phyloP scores from a whole-genome alignment of 2,329 filamentous ascomycete species.

The Emmonsiellopsis sp. region DNA sequence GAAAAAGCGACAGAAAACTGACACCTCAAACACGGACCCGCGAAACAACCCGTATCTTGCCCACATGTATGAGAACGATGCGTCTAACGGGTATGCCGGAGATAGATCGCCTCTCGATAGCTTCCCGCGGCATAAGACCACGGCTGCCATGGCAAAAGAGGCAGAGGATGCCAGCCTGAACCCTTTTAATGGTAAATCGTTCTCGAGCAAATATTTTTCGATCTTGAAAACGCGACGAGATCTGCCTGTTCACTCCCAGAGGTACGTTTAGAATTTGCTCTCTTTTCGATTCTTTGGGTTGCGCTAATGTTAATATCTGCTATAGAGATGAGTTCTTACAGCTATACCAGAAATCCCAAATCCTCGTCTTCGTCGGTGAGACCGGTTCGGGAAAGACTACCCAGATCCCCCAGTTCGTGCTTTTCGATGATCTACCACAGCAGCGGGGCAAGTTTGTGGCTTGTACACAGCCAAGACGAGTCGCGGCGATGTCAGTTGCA shows the following conservation, averaged over 20 bases:
- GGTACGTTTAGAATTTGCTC: slow-evolving; percentile 40
- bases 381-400: slow-evolving; percentile 99
- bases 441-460: slow-evolving; percentile 79
- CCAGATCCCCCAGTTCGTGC: slow-evolving; percentile 95
- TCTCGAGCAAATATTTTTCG: slow-evolving; percentile 78
- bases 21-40: slow-evolving; percentile 40
- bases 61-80: slow-evolving; percentile 63
- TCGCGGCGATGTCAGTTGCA: slow-evolving; percentile 96
- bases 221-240: slow-evolving; percentile 78
- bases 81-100: slow-evolving; percentile 20
- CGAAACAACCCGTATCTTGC: slow-evolving; percentile 78
- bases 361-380: slow-evolving; percentile 96
- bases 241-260: slow-evolving; percentile 84
- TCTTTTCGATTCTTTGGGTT: background rate
- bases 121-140: slow-evolving; percentile 72
- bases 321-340: slow-evolving; percentile 78
- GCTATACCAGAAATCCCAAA: slow-evolving; percentile 87
- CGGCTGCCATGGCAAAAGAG: slow-evolving; percentile 59
- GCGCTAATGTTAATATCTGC: slow-evolving; percentile 5
- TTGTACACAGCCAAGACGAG: slow-evolving; percentile 94
- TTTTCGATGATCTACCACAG: slow-evolving; percentile 92
- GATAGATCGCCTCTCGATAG: slow-evolving; percentile 46
- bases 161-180: slow-evolving; percentile 76
- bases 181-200: slow-evolving; percentile 68
- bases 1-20: slow-evolving; percentile 46